A percentile compares a stretch with the other conserved stretches of the same genome.
These are phyloP conservation scores for Phyllostachys edulis DNA, from an alignment of 176 grass and related monocot species.

Conservation along the genomic window DNA sequence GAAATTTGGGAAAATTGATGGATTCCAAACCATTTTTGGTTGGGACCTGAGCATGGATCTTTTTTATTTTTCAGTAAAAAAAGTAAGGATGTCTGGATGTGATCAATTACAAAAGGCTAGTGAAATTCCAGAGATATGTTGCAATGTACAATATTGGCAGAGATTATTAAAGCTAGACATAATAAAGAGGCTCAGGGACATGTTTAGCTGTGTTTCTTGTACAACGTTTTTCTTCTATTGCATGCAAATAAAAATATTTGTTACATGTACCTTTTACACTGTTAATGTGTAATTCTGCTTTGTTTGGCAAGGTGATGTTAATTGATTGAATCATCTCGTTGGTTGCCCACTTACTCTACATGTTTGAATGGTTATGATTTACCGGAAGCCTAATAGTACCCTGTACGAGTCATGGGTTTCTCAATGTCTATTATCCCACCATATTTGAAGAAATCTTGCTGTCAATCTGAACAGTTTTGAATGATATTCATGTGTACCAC, in stretches of 20 bases:
- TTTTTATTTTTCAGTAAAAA: not conserved
- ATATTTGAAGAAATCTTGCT: not conserved
- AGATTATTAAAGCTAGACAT: not conserved
- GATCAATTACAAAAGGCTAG: not conserved
- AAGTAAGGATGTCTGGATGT: not conserved
- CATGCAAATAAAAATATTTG: not conserved
- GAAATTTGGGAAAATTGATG: not conserved
- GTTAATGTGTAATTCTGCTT: not conserved
- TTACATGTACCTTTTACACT: not conserved
- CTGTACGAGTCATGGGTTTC: not conserved
- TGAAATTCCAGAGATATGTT: not conserved
- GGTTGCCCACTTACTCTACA: not conserved
- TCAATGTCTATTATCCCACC: not conserved
- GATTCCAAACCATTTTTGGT: not conserved
- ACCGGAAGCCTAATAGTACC: not conserved
- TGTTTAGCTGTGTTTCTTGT: not conserved
- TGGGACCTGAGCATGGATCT: not conserved
- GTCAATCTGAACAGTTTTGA: not conserved
- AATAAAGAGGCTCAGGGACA: not conserved
- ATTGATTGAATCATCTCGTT: not conserved
- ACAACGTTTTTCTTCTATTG: not conserved
- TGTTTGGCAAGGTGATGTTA: not conserved
- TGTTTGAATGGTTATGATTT: not conserved
- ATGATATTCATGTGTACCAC: not conserved
- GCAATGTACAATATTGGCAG: not conserved